These are phyloP conservation scores for Beauveria rudraprayagi DNA, from an alignment of 2,329 filamentous ascomycete genomes.

Conservation along the genomic window DNA sequence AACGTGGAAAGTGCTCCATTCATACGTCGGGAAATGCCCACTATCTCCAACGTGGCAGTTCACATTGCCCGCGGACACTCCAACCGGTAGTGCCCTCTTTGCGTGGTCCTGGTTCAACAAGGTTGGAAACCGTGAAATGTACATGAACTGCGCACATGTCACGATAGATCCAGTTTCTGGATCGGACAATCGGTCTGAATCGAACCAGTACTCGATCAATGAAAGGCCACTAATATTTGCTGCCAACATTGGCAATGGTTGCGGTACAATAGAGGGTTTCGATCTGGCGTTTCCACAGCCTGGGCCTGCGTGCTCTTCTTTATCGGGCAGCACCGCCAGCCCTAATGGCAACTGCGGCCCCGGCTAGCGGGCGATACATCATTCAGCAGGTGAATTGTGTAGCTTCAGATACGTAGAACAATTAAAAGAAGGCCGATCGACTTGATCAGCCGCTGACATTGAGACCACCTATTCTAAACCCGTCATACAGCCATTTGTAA, in stretches of 20 bases:
- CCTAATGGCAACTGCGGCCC: no score
- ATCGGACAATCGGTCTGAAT: conserved; percentile 14
- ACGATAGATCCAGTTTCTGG: conserved; percentile 39
- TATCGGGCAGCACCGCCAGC: no score
- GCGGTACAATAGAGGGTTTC: conserved; percentile 46
- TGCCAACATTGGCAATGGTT: conserved; percentile 34
- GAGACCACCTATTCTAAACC: no score
- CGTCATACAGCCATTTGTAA: no score
- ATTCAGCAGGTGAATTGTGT: no score
- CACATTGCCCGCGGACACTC: conserved; percentile 55
- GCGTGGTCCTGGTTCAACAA: conserved; percentile 75
- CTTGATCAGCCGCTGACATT: no score
- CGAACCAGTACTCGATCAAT: no score
- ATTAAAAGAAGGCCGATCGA: no score
- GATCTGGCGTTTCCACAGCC: conserved; percentile 60
- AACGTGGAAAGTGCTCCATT: conserved; percentile 60
- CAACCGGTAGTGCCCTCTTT: conserved; percentile 48
- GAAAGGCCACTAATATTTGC: conserved; percentile 48
- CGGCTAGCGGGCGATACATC: no score
- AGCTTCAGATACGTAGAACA: no score
- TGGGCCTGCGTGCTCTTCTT: conserved; percentile 29
- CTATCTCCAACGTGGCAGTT: conserved; percentile 50
- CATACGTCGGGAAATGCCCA: conserved; percentile 48
- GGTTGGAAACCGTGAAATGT: conserved; percentile 73
- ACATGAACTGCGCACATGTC: conserved; percentile 76